phyloP scores from a whole-genome alignment of 2,329 filamentous ascomycete species.

The Penicillium sclerotigenum region DNA sequence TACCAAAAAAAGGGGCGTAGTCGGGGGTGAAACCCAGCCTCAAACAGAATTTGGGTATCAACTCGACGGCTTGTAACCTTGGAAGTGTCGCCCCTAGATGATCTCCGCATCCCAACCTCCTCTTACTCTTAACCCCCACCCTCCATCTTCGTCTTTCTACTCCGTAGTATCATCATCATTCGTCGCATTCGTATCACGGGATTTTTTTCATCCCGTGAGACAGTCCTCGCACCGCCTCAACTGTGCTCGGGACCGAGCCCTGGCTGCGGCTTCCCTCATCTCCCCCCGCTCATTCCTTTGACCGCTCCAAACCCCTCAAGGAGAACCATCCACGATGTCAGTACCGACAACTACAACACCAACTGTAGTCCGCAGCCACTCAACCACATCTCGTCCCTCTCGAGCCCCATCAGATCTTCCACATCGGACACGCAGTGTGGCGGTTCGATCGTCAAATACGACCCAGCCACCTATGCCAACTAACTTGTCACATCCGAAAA shows the following conservation, averaged over 20 bases:
- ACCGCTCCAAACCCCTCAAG: constrained; percentile 10
- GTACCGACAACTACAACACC: constrained; percentile 47
- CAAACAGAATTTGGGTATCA: constrained; percentile 12
- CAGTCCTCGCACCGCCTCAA: constrained; percentile 2
- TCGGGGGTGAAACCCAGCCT: constrained; percentile 5
- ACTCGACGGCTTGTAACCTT: constrained; percentile 6
- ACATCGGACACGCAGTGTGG: constrained; percentile 48
- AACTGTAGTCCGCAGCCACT: constrained; percentile 50
- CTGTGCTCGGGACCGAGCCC: constrained; percentile 7
- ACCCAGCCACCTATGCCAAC: constrained; percentile 34
- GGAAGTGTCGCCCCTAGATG: background rate
- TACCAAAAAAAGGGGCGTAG: background rate
- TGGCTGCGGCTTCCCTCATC: constrained; percentile 12
- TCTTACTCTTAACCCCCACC: constrained; percentile 7
- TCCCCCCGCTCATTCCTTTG: constrained; percentile 13
- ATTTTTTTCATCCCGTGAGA: constrained; percentile 4
- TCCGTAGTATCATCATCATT: background rate
- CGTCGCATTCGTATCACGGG: constrained; percentile 5
- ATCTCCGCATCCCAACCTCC: constrained; percentile 11
- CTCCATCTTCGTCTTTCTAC: constrained; percentile 3
- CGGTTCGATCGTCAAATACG: constrained; percentile 40
- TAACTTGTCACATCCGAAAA: constrained; percentile 37
- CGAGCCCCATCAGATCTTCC: constrained; percentile 43
- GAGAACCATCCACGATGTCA: constrained; percentile 38
- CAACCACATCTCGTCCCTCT: constrained; percentile 47